Percentiles rank a stretch among this genome's conserved stretches.
Evolutionary conservation across 306 rosid species (phyloP).

Genomic region (Gillenia trifoliata): DNA sequence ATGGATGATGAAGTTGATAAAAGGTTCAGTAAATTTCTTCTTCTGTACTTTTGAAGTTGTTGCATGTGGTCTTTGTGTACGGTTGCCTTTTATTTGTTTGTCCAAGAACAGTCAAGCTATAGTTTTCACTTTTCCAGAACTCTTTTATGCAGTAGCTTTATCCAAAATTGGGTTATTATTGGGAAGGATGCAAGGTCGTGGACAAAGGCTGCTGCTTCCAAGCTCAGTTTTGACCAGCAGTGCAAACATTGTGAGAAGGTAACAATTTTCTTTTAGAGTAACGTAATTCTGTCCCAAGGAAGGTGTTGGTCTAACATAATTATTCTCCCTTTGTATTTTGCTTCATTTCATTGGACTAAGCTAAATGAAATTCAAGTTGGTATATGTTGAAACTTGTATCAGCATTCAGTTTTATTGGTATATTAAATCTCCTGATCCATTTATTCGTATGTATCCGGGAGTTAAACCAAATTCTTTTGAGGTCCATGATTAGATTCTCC

Average conservation of each 20-base stretch:
- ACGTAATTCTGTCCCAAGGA: not conserved
- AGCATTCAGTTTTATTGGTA: not conserved
- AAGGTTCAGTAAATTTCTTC: constrained; percentile 35
- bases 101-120: not conserved
- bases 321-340: not conserved
- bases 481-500: not conserved
- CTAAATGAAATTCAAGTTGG: not conserved
- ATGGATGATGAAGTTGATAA: constrained; percentile 59
- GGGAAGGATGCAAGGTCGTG: constrained; percentile 71
- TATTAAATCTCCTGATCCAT: not conserved
- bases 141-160: constrained; percentile 44
- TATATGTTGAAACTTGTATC: not conserved
- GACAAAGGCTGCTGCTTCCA: constrained; percentile 65
- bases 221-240: constrained; percentile 71
- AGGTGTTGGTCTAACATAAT: not conserved
- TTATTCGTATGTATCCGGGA: not conserved
- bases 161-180: constrained; percentile 72
- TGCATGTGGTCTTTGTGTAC: constrained; percentile 6
- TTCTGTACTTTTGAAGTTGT: constrained; percentile 9
- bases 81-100: not conserved
- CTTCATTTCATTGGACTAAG: not conserved
- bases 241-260: constrained; percentile 96
- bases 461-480: not conserved
- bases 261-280: not conserved
- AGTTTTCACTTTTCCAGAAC: constrained; percentile 22